These are phyloP conservation scores for Fusarium abutilonis DNA, from an alignment of 2,329 filamentous ascomycete genomes.

Conservation along the genomic window DNA sequence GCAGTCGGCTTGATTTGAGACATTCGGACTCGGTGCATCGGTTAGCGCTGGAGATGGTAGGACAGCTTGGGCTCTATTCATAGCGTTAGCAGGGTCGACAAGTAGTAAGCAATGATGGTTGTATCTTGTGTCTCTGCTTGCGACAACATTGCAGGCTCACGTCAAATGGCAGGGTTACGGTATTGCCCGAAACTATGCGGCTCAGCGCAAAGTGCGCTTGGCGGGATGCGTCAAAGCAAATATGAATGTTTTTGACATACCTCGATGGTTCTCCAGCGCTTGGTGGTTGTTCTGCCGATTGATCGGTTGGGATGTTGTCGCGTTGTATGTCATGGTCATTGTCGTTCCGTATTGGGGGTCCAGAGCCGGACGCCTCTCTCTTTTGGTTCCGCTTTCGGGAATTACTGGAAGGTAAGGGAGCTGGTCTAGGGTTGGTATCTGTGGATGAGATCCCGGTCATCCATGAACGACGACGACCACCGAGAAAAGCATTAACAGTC, in stretches of 20 bases:
- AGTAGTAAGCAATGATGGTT: conserved; percentile 1
- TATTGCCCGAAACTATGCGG: neutral
- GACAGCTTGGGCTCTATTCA: conserved; percentile 47
- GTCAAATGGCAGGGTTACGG: conserved; percentile 15
- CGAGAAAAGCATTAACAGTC: conserved; percentile 54
- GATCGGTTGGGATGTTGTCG: conserved; percentile 11
- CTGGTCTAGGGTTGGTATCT: conserved; percentile 16
- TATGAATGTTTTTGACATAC: conserved; percentile 12
- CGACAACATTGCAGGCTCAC: conserved; percentile 6
- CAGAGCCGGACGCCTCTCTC: conserved; percentile 21
- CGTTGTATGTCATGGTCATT: conserved; percentile 25
- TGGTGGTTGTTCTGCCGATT: conserved; percentile 21
- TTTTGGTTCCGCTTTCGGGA: conserved; percentile 39
- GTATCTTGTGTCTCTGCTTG: neutral
- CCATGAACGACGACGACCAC: conserved; percentile 49
- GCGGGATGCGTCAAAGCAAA: neutral
- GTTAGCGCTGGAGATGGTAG: conserved; percentile 72
- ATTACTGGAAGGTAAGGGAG: conserved; percentile 20
- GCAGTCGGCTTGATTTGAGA: conserved; percentile 50
- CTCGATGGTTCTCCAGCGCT: conserved; percentile 21
- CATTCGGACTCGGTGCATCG: conserved; percentile 64
- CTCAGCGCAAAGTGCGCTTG: neutral
- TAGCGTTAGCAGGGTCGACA: conserved; percentile 27
- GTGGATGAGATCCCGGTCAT: conserved; percentile 35
- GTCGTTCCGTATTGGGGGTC: conserved; percentile 23